Evolutionary conservation across 164 flowering plant genomes (phyloP), one percentile per base, ranked within the genome.

Genomic region (Stephania cephalantha): DNA sequence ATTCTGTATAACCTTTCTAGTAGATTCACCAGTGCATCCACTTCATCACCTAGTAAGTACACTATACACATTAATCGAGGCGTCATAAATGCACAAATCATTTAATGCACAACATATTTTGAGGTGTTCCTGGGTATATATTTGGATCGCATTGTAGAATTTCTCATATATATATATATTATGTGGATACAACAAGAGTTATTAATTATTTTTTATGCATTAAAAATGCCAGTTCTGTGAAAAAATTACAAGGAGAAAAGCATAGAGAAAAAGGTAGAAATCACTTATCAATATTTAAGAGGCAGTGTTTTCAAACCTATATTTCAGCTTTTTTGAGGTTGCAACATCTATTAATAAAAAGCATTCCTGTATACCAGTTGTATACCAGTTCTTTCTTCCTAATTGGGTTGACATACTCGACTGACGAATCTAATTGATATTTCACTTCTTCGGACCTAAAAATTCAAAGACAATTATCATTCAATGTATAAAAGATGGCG

Each of bases 31-130:
- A 93, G 92, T 7, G 29, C 77, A 68, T 93, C 94, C 63, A 90
- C 94, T 79, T 93, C 89, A 86, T 93, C 91, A 18, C 88, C 93
- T 64, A 93, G 79, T 78, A 91, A 76, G 83, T 93, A 95, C 78
- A 93, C 95, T 94, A 90, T 25, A 25, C 25, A 25, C 25, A 25
- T 25, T 25, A 25, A 25, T 25, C 25, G 25, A 25, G 25, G 25
- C 0, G 25, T 25, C 25, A 25, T 25, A 25, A 25, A 25, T 25
- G 25, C 25, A 25, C 25, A 25, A 25, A 25, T 25, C 25, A 25
- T 25, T 25, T 25, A 25, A 25, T 25, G 25, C 25, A 25, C 25
- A 25, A 25, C 25, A 25, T 25, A 25, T 25, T 25, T 25, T 25
- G 25, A 25, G 25, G 25, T 0, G 0, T 25, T 25, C 25, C 25